phyloP scores from a whole-genome alignment of 129 eudicot genomes.

The Glebionis coronaria region DNA sequence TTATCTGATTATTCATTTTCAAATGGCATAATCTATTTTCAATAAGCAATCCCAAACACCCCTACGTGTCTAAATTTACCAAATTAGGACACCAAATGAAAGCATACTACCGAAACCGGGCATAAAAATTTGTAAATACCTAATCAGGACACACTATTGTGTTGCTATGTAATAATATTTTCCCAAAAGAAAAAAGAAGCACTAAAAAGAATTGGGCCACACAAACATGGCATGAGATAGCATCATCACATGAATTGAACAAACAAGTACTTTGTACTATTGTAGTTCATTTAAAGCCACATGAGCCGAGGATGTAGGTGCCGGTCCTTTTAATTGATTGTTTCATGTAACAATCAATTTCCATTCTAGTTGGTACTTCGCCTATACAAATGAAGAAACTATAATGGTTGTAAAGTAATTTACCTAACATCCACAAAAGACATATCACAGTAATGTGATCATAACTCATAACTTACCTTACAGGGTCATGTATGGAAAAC shows the following conservation, averaged over 20 bases:
- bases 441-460: too few relatives aligned
- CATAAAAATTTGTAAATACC: too few relatives aligned
- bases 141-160: too few relatives aligned
- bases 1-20: too few relatives aligned
- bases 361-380: slow-evolving; percentile 4
- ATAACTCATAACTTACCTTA: too few relatives aligned
- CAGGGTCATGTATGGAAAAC: background rate
- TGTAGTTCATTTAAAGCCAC: slow-evolving; percentile 16
- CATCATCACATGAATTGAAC: background rate
- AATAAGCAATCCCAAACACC: too few relatives aligned
- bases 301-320: background rate
- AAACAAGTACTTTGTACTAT: slow-evolving; percentile 20
- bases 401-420: background rate
- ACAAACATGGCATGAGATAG: background rate
- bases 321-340: background rate
- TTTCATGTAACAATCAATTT: slow-evolving; percentile 12
- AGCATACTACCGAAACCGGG: too few relatives aligned
- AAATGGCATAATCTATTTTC: too few relatives aligned
- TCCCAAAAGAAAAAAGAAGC: background rate
- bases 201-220: slow-evolving; percentile 8
- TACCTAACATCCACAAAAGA: slow-evolving; percentile 2
- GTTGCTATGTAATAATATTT: too few relatives aligned
- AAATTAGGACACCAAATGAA: too few relatives aligned
- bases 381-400: slow-evolving; percentile 6
- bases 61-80: too few relatives aligned